These are phyloP conservation scores for Eutypa lata DNA, from an alignment of 2,329 filamentous ascomycete species.

Conservation along the genomic window DNA sequence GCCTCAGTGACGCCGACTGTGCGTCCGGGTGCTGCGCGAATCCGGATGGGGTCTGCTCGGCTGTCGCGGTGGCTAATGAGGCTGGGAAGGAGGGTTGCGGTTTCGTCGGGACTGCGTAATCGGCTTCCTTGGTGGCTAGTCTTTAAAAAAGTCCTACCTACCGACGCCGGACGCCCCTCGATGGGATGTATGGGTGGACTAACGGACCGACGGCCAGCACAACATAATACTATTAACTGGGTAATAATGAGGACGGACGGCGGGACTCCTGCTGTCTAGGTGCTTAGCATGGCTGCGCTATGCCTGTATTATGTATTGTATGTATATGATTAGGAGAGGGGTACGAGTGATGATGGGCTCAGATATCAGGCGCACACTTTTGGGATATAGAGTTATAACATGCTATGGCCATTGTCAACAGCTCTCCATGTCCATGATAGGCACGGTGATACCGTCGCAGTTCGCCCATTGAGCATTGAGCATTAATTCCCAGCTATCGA, in stretches of 20 bases:
- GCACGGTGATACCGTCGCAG: too few species aligned
- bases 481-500: too few species aligned
- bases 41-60: slow-evolving; percentile 22
- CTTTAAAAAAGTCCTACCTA: background rate
- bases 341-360: background rate
- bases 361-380: background rate
- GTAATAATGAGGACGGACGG: too few species aligned
- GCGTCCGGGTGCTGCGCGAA: slow-evolving; percentile 22
- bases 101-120: slow-evolving; percentile 10
- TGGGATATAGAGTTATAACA: background rate
- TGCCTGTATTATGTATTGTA: background rate
- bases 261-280: background rate
- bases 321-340: background rate
- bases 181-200: background rate
- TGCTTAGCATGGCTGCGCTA: background rate
- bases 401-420: background rate
- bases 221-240: background rate
- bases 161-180: background rate
- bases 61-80: slow-evolving; percentile 15
- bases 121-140: background rate
- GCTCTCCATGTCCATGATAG: too few species aligned
- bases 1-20: slow-evolving; percentile 26
- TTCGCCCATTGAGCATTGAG: too few species aligned
- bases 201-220: too few species aligned
- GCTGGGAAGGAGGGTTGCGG: slow-evolving; percentile 23